Evolutionary conservation across 805 yeast species (phyloP).

Genomic region (Schwanniomyces occidentalis): DNA sequence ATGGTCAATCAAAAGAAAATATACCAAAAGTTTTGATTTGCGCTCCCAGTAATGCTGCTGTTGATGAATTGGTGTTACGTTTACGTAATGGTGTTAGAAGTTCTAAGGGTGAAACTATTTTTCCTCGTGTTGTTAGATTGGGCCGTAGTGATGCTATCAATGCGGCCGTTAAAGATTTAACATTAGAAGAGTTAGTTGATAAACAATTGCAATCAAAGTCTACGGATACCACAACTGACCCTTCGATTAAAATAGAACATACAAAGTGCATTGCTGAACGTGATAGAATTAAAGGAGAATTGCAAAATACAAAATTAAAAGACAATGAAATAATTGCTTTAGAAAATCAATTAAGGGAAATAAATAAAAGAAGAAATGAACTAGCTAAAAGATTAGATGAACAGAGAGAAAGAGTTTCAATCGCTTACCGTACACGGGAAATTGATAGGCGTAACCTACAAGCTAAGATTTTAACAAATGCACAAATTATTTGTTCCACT

Average conservation of each 20-base stretch:
- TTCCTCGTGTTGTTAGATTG: conserved; percentile 76
- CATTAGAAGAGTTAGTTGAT: conserved; percentile 85
- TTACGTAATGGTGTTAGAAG: conserved; percentile 68
- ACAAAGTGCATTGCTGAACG: conserved; percentile 57
- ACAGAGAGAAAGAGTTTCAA: conserved; percentile 70
- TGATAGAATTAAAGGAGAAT: conserved; percentile 49
- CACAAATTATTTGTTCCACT: conserved; percentile 89
- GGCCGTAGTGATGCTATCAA: conserved; percentile 91
- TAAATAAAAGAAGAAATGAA: conserved; percentile 63
- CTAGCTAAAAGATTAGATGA: conserved; percentile 75
- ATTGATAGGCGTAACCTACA: conserved; percentile 75
- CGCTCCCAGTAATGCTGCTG: conserved; percentile 99
- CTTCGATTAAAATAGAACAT: conserved; percentile 50
- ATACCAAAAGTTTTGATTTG: conserved; percentile 72
- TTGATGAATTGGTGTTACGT: conserved; percentile 89
- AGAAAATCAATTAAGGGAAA: conserved; percentile 52
- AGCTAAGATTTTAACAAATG: conserved; percentile 64
- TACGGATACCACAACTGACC: conserved; percentile 41
- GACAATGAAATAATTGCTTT: conserved; percentile 48
- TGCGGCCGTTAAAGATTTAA: conserved; percentile 74
- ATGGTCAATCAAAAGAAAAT: conserved; percentile 8
- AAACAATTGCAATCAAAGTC: conserved; percentile 46
- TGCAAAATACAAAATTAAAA: conserved; percentile 21
- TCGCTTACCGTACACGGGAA: conserved; percentile 73
- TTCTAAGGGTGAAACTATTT: conserved; percentile 51